Evolutionary conservation across 169 alveolate species (phyloP).

Genomic region (Plasmodium coatneyi): DNA sequence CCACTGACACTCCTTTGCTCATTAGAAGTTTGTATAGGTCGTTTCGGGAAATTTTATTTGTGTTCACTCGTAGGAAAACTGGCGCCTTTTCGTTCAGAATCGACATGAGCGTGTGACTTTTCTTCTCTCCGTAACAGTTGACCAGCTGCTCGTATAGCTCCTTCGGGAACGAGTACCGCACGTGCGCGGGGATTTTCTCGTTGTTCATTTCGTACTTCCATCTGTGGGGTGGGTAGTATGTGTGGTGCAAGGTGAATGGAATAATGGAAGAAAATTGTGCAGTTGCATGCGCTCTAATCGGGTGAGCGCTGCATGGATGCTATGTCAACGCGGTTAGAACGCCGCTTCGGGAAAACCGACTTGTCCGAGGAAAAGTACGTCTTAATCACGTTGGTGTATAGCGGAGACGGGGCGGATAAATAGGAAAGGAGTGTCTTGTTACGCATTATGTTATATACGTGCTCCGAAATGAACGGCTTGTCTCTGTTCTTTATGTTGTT

Average conservation of each 20-base stretch:
- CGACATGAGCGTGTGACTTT: conserved; percentile 86
- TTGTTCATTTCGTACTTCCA: conserved; percentile 88
- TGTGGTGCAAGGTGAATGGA: too few relatives aligned
- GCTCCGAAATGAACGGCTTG: conserved; percentile 73
- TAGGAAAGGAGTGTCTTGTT: conserved; percentile 63
- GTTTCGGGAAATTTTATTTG: conserved; percentile 79
- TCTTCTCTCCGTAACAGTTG: conserved; percentile 83
- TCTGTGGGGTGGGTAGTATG: conserved; percentile 57
- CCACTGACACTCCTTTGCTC: conserved; percentile 88
- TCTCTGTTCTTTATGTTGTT: conserved; percentile 65
- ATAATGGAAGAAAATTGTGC: not conserved
- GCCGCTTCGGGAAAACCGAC: not conserved
- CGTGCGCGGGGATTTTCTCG: conserved; percentile 85
- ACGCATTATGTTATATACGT: conserved; percentile 61
- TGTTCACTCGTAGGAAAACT: conserved; percentile 86
- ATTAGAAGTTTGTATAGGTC: conserved; percentile 82
- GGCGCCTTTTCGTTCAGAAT: conserved; percentile 89
- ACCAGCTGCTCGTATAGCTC: conserved; percentile 83
- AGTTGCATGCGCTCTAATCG: too few relatives aligned
- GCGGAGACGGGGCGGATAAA: conserved; percentile 44
- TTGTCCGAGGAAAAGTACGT: conserved; percentile 72
- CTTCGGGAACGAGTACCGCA: conserved; percentile 89
- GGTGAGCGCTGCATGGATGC: not conserved
- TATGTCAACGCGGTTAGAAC: not conserved
- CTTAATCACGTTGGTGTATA: conserved; percentile 61